A percentile compares a stretch with the other conserved stretches of the same genome.
Evolutionary conservation across 441 rosid species (phyloP).

Genomic region (Gossypium schwendimanii): DNA sequence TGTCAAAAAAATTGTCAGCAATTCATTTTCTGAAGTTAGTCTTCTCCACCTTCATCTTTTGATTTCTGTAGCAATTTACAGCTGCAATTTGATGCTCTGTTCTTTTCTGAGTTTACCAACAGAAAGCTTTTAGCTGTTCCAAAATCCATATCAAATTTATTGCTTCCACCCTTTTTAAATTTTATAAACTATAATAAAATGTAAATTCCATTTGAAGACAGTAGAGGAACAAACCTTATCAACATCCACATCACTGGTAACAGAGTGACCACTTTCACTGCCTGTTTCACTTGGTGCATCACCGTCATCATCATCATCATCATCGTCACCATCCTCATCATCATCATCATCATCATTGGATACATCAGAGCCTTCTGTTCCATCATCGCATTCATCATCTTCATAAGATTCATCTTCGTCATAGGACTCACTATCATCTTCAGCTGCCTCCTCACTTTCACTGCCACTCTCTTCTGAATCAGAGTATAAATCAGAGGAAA

Average conservation of each 20-base stretch:
- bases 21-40: not conserved
- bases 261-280: conserved; percentile 41
- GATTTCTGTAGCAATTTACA: not conserved
- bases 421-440: conserved; percentile 70
- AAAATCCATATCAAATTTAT: not conserved
- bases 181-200: conserved; percentile 1
- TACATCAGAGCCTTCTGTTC: conserved; percentile 34
- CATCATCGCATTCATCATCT: conserved; percentile 50
- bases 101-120: not conserved
- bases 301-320: conserved; percentile 48
- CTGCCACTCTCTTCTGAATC: conserved; percentile 77
- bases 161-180: not conserved
- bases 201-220: conserved; percentile 3
- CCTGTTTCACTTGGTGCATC: conserved; percentile 42
- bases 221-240: conserved; percentile 39
- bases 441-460: conserved; percentile 76
- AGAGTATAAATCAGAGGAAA: conserved; percentile 74
- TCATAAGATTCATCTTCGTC: conserved; percentile 74
- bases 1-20: not conserved
- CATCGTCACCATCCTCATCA: conserved; percentile 58
- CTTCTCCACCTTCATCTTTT: not conserved
- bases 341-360: conserved; percentile 61
- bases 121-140: not conserved
- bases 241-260: conserved; percentile 25
- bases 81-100: not conserved